phyloP scores from a whole-genome alignment of 164 flowering plant genomes.

The Dillenia suffruticosa region DNA sequence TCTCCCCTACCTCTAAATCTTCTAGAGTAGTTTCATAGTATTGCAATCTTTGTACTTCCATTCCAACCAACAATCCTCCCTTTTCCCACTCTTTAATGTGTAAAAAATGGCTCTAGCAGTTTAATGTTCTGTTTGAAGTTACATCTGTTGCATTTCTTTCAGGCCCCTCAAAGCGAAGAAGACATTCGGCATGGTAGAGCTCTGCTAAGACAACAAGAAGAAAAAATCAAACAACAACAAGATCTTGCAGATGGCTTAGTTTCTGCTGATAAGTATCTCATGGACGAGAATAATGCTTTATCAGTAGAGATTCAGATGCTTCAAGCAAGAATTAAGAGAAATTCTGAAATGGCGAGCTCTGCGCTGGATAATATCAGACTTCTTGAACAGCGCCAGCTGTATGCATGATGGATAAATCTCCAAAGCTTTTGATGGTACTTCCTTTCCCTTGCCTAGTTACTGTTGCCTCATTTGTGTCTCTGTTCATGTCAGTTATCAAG shows the following conservation, averaged over 20 bases:
- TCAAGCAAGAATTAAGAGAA: conserved; percentile 44
- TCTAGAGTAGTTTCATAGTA: too few relatives aligned
- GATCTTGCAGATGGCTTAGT: conserved; percentile 34
- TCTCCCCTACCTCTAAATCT: too few relatives aligned
- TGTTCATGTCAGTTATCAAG: conserved; percentile 48
- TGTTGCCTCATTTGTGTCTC: conserved; percentile 7
- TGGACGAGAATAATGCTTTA: conserved; percentile 62
- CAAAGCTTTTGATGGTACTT: conserved; percentile 2
- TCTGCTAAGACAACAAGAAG: conserved; percentile 52
- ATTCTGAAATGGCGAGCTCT: conserved; percentile 57
- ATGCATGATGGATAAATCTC: conserved; percentile 10
- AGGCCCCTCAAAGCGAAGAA: conserved; percentile 63
- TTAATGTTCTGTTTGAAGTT: not conserved
- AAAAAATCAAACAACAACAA: conserved; percentile 54
- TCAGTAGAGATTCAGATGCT: conserved; percentile 59
- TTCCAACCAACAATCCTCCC: too few relatives aligned
- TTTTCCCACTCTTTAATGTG: too few relatives aligned
- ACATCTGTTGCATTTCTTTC: conserved; percentile 5
- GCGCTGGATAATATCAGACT: conserved; percentile 64
- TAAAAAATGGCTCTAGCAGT: too few relatives aligned
- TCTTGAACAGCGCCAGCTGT: conserved; percentile 56
- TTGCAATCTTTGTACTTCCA: too few relatives aligned
- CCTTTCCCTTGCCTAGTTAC: not conserved
- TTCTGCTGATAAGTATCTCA: conserved; percentile 50
- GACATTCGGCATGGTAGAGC: conserved; percentile 48